Percentiles rank a stretch among this genome's conserved stretches.
Conservation (phyloP, 2,329 filamentous ascomycete genomes). For the Chrysoporthe puriensis region DNA sequence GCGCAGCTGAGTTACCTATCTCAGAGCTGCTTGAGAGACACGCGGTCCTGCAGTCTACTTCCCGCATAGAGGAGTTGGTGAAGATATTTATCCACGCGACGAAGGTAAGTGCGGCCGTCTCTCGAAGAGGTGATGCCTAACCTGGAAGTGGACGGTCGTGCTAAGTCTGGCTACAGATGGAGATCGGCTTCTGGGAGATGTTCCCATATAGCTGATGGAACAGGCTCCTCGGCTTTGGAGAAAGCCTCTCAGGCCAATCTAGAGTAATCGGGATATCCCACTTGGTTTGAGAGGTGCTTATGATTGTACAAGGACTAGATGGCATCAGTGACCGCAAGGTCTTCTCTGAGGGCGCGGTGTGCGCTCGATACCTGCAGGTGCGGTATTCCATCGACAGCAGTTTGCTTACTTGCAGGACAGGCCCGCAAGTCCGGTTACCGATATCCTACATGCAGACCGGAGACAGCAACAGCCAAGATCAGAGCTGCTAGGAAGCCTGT, state of each 20-base stretch:
- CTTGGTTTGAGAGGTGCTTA: neutral
- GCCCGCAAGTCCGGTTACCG: no score
- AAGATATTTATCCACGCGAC: slow-evolving; percentile 87
- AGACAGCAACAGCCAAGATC: neutral
- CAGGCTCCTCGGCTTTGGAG: neutral
- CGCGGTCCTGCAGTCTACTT: slow-evolving; percentile 71
- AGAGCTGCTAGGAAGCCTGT: neutral
- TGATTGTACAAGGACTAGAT: neutral
- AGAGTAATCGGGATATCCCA: neutral
- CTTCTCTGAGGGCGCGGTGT: neutral
- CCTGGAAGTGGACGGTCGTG: slow-evolving; percentile 23
- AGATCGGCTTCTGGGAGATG: slow-evolving; percentile 78
- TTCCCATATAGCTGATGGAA: slow-evolving; percentile 32
- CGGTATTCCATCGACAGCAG: neutral
- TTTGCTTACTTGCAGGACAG: neutral
- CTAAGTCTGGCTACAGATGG: slow-evolving; percentile 58
- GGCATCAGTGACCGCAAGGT: neutral
- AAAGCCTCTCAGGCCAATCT: slow-evolving; percentile 3
- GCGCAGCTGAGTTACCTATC: neutral
- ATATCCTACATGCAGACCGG: no score
- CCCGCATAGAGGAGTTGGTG: slow-evolving; percentile 79
- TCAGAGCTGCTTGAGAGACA: slow-evolving; percentile 76
- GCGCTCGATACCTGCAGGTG: neutral
- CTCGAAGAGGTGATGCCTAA: slow-evolving; percentile 17
- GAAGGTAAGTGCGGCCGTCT: slow-evolving; percentile 56